These are phyloP conservation scores for Fraxinus floribunda DNA, from an alignment of 305 asterid species.

Conservation along the genomic window DNA sequence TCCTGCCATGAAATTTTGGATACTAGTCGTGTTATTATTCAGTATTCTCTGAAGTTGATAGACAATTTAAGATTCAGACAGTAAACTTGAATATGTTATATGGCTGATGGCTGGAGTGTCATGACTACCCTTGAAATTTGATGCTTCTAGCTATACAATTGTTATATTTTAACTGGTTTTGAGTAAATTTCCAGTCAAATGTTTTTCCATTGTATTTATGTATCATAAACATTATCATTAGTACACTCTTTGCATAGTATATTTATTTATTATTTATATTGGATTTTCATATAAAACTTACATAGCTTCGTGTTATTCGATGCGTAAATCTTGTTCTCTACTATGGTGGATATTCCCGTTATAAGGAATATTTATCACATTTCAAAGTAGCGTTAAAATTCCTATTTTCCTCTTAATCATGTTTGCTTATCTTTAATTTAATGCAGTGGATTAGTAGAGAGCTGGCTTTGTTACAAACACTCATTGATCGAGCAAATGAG, in stretches of 20 bases:
- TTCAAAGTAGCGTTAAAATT: slow-evolving; percentile 2
- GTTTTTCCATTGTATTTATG: background rate
- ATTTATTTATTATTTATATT: background rate
- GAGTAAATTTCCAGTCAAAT: background rate
- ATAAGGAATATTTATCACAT: background rate
- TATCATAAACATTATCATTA: background rate
- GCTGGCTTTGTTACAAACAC: slow-evolving; percentile 43
- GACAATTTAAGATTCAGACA: background rate
- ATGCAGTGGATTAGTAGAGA: slow-evolving; percentile 68
- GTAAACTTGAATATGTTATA: background rate
- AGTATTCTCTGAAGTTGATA: background rate
- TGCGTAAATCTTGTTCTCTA: background rate
- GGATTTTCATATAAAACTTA: background rate
- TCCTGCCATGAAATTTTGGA: background rate
- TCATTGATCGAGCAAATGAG: slow-evolving; percentile 63
- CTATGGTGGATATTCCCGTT: background rate
- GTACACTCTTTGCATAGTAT: background rate
- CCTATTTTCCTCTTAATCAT: slow-evolving; percentile 1
- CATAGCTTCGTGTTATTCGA: background rate
- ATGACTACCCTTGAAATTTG: background rate
- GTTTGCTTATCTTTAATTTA: background rate
- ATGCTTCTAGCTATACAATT: background rate
- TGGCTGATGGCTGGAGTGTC: background rate
- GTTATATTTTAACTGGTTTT: background rate
- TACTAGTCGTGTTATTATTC: background rate